These are phyloP conservation scores for Suhomyces panamericanus DNA, from an alignment of 1,139 yeast genomes.

Conservation along the genomic window DNA sequence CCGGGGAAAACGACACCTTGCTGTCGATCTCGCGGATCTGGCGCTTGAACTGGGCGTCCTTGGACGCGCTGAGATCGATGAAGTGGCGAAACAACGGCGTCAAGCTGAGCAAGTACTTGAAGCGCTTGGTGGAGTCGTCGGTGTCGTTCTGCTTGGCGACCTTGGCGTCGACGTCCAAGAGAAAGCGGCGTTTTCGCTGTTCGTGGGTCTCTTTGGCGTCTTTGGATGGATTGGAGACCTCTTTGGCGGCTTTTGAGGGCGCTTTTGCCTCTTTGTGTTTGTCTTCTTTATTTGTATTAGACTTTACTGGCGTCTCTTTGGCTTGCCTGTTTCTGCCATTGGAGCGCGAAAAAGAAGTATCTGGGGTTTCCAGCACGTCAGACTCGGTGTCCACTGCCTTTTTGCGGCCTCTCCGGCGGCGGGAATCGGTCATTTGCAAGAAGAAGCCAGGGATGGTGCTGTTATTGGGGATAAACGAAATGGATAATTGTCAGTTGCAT, in stretches of 20 bases:
- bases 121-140: slow-evolving; percentile 71
- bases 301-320: neutral
- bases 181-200: slow-evolving; percentile 44
- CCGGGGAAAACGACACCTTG: slow-evolving; percentile 20
- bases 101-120: slow-evolving; percentile 62
- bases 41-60: slow-evolving; percentile 54
- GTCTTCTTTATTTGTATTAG: neutral
- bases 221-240: neutral
- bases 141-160: slow-evolving; percentile 57
- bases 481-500: neutral
- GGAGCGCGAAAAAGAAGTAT: neutral
- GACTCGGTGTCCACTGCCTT: neutral
- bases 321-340: neutral
- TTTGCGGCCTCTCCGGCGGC: slow-evolving; percentile 5
- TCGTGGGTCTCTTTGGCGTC: neutral
- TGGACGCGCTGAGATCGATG: slow-evolving; percentile 63
- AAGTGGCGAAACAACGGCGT: slow-evolving; percentile 71
- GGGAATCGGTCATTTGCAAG: slow-evolving; percentile 3
- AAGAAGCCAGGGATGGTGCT: neutral
- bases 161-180: slow-evolving; percentile 53
- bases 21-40: slow-evolving; percentile 43
- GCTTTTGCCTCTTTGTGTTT: too few relatives aligned
- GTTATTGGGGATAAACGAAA: slow-evolving; percentile 1
- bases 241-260: neutral
- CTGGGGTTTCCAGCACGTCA: neutral